Evolutionary conservation across 2,329 filamentous ascomycete species (phyloP), one percentile per base, ranked within the genome.

Genomic region (Fusarium nisikadoi): DNA sequence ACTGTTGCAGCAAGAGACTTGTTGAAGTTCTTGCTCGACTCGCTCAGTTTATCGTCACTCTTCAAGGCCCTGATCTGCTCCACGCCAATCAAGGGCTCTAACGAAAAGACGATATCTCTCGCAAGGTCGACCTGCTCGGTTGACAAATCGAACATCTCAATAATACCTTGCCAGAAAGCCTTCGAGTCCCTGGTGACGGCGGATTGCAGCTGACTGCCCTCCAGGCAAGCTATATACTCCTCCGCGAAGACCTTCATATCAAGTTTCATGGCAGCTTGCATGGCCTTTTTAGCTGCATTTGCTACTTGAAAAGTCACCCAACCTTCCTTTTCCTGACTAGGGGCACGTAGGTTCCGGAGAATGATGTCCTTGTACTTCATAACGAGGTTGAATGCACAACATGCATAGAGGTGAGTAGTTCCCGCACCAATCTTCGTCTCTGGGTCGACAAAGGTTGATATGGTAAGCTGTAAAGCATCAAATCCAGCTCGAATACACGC

Each of bases 61-160:
- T 89, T 88, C 16, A 83, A 84, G 0, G 87, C 86, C 23, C 87
- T 85, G 62, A 97, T 91, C 61, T 90, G 89, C 79, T 98, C 95
- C 25, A 97, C 85, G 0, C 92, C 90, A 25, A 94, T 89, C 2
- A 98, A 84, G 3, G 90, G 88, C 56, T 89, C 86, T 13, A 93
- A 90, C 13, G 93, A 93, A 50, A 91, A 84, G 5, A 98, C 80
- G 73, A 95, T 91, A 39, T 90, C 89, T 53, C 89, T 91, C 2
- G 94, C 93, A n/a, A 98, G 84, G 9, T 90, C 86, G n/a, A 92
- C 82, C 72, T 93, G 88, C 54, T 91, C 87, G 50, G 93, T 86
- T 50, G 95, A 92, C 3, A 90, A 87, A 70, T 94, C 92, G 92
- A 95, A 98, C 45, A 97, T 89, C 20, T 90, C 87, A 20, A 91